A percentile compares a stretch with the other conserved stretches of the same genome.
phyloP scores from a whole-genome alignment of 805 yeast species.

The Isabelozyma heimii region DNA sequence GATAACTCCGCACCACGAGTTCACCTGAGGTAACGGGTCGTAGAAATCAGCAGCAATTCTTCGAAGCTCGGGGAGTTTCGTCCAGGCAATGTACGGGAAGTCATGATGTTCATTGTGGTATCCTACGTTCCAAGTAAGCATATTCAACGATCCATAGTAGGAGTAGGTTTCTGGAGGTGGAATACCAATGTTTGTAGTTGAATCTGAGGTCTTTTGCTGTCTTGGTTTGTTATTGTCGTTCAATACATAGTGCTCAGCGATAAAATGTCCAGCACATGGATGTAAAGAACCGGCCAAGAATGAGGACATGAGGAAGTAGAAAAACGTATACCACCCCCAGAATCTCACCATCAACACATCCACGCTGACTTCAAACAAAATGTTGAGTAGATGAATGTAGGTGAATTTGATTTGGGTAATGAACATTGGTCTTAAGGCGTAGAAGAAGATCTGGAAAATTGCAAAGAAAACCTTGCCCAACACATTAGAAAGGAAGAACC shows the following conservation, averaged over 20 bases:
- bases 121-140: slow-evolving; percentile 89
- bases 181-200: slow-evolving; percentile 25
- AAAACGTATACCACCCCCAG: slow-evolving; percentile 65
- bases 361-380: slow-evolving; percentile 54
- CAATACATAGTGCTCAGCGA: slow-evolving; percentile 88
- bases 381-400: slow-evolving; percentile 67
- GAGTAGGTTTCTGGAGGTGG: slow-evolving; percentile 79
- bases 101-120: slow-evolving; percentile 95
- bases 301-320: slow-evolving; percentile 70
- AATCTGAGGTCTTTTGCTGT: slow-evolving; percentile 16
- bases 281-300: slow-evolving; percentile 90
- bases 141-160: slow-evolving; percentile 78
- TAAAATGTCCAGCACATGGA: slow-evolving; percentile 93
- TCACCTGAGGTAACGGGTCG: slow-evolving; percentile 71
- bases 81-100: slow-evolving; percentile 93
- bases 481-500: slow-evolving; percentile 66
- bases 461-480: slow-evolving; percentile 90
- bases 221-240: slow-evolving; percentile 49
- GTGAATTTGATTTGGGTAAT: slow-evolving; percentile 75
- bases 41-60: slow-evolving; percentile 77
- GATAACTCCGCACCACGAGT: slow-evolving; percentile 76
- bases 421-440: slow-evolving; percentile 88
- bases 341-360: slow-evolving; percentile 55
- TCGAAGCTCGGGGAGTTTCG: slow-evolving; percentile 63
- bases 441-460: slow-evolving; percentile 82